Percentiles rank a stretch among this genome's conserved stretches.
Evolutionary conservation across 2,329 filamentous ascomycete genomes (phyloP).

Genomic region (Ceratocystiopsis brevicomis): DNA sequence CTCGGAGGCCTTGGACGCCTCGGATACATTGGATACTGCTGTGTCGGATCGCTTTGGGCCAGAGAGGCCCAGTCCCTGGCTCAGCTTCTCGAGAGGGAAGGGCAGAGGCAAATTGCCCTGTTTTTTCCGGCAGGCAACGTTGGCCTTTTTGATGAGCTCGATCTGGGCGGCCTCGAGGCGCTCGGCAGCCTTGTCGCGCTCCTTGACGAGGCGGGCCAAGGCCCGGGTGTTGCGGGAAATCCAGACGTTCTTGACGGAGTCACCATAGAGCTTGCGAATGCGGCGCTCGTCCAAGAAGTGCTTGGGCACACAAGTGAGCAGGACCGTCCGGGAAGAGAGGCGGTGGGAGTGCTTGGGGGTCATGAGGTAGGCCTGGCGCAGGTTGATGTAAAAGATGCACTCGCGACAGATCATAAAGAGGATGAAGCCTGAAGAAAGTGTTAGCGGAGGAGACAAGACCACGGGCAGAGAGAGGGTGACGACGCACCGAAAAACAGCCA

Average conservation of each 20-base stretch:
- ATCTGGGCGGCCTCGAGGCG: constrained; percentile 73
- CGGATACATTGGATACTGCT: too few relatives aligned
- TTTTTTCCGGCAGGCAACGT: constrained; percentile 28
- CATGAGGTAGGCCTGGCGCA: constrained; percentile 85
- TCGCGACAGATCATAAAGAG: constrained; percentile 82
- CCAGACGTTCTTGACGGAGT: constrained; percentile 69
- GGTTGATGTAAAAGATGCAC: constrained; percentile 79
- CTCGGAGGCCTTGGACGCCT: too few relatives aligned
- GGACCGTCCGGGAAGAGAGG: constrained; percentile 74
- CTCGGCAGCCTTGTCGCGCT: constrained; percentile 55
- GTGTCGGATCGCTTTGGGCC: neutral
- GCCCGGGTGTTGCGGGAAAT: constrained; percentile 54
- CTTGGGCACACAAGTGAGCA: constrained; percentile 74
- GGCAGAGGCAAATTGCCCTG: too few relatives aligned
- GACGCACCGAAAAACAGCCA: constrained; percentile 50
- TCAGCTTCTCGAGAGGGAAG: too few relatives aligned
- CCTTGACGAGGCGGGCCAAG: constrained; percentile 58
- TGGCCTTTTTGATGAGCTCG: constrained; percentile 56
- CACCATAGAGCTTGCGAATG: constrained; percentile 58
- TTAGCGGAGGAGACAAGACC: too few relatives aligned
- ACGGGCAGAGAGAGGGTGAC: too few relatives aligned
- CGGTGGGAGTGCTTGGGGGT: constrained; percentile 67
- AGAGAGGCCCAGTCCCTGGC: constrained; percentile 2
- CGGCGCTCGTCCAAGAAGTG: constrained; percentile 57
- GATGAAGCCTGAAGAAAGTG: constrained; percentile 40